Conservation (phyloP, 176 grass and related monocot species). For the Phragmites australis region DNA sequence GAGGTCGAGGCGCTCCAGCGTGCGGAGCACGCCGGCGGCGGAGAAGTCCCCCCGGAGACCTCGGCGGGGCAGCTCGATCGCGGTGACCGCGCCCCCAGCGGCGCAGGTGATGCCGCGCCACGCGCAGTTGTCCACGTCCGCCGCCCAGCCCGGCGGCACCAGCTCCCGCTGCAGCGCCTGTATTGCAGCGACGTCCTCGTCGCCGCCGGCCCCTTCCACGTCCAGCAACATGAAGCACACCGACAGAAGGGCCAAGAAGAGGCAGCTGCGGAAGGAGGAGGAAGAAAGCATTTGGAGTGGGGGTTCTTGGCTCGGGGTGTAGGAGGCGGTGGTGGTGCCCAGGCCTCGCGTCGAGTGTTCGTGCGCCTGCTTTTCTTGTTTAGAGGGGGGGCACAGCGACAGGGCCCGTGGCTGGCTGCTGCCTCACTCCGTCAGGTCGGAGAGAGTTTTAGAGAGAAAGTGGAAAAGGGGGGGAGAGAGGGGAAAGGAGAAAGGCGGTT, state of each 20-base stretch:
- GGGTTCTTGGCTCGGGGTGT: background rate
- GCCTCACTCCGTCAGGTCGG: background rate
- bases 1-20: conserved; percentile 64
- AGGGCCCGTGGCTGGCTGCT: background rate
- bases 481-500: background rate
- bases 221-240: background rate
- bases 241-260: conserved; percentile 24
- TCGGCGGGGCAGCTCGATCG: conserved; percentile 63
- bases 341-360: background rate
- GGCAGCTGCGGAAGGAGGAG: background rate
- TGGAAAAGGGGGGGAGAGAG: no score
- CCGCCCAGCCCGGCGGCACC: conserved; percentile 52
- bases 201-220: background rate
- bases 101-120: conserved; percentile 83
- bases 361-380: conserved; percentile 30
- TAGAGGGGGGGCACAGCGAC: background rate
- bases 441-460: conserved; percentile 8
- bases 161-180: conserved; percentile 61
- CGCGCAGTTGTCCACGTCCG: conserved; percentile 48
- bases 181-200: conserved; percentile 53
- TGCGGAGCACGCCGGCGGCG: conserved; percentile 31
- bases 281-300: conserved; percentile 35
- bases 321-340: conserved; percentile 6
- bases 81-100: conserved; percentile 43
- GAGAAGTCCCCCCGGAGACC: conserved; percentile 67